A percentile compares a stretch with the other conserved stretches of the same genome.
Evolutionary conservation across 768 basidiomycete species (phyloP).

Genomic region (Mycena haematopus): DNA sequence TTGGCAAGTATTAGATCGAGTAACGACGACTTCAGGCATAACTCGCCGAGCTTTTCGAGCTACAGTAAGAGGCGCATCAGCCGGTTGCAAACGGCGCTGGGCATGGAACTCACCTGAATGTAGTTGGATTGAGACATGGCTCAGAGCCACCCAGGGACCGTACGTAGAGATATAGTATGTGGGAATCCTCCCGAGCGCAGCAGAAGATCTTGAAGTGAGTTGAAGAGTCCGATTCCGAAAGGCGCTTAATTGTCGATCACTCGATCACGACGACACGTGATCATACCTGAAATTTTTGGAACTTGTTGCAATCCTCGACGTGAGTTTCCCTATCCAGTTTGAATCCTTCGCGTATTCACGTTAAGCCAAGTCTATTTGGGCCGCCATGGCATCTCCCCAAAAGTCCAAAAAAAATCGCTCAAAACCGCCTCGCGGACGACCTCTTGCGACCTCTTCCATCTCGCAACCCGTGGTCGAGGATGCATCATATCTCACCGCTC

Average conservation of each 20-base stretch:
- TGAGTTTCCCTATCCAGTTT: conserved; percentile 22
- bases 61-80: conserved; percentile 35
- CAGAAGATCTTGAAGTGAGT: too few relatives aligned
- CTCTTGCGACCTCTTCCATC: conserved; percentile 59
- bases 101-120: conserved; percentile 50
- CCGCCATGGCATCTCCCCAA: conserved; percentile 48
- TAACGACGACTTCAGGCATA: conserved; percentile 4
- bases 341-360: conserved; percentile 2
- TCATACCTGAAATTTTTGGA: conserved; percentile 15
- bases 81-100: background rate
- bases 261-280: conserved; percentile 10
- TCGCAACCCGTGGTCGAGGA: conserved; percentile 62
- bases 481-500: conserved; percentile 45
- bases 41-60: conserved; percentile 87
- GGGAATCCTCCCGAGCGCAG: too few relatives aligned
- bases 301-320: background rate
- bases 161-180: background rate
- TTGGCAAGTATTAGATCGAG: conserved; percentile 47
- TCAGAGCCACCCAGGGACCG: background rate
- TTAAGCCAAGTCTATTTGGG: conserved; percentile 1
- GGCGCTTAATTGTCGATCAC: background rate
- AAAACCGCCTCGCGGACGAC: conserved; percentile 60
- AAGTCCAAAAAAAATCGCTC: conserved; percentile 59
- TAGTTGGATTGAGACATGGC: conserved; percentile 49
- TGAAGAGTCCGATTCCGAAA: too few relatives aligned